Evolutionary conservation across 208 protist genomes (phyloP).

Genomic region (Wallacemonas rigidus): DNA sequence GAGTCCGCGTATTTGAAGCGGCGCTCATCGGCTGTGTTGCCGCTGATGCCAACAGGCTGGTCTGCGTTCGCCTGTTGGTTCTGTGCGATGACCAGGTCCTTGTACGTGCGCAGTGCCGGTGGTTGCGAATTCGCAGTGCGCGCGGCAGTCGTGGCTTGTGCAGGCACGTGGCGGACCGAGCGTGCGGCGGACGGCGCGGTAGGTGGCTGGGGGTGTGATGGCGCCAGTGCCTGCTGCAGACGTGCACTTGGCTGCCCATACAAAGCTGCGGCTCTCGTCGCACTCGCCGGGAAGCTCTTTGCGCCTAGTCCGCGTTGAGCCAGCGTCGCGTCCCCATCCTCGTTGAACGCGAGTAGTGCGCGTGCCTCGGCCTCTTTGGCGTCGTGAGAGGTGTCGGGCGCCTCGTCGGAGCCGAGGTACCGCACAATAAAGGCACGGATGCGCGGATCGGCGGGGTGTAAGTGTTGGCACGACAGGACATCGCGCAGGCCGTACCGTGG

Average conservation of each 20-base stretch:
- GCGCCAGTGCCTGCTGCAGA: conserved; percentile 10
- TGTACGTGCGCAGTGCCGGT: conserved; percentile 6
- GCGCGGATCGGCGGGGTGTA: conserved; percentile 57
- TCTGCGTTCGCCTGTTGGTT: neutral
- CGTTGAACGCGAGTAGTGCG: conserved; percentile 10
- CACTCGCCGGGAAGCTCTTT: conserved; percentile 1
- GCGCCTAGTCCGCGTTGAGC: neutral
- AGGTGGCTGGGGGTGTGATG: neutral
- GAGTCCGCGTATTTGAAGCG: neutral
- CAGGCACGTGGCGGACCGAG: neutral
- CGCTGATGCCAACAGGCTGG: neutral
- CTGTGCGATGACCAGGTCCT: conserved; percentile 13
- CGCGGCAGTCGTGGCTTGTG: neutral
- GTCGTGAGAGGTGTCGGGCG: conserved; percentile 21
- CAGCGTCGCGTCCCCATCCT: neutral
- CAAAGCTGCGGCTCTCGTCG: conserved; percentile 25
- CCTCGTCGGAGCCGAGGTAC: conserved; percentile 56
- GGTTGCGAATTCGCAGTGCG: neutral
- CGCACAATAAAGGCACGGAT: conserved; percentile 79
- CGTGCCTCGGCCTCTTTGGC: conserved; percentile 18
- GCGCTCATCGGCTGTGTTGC: neutral
- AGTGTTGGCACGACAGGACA: conserved; percentile 80
- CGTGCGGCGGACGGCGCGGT: neutral
- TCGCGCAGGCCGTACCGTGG: conserved; percentile 81
- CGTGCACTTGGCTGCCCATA: conserved; percentile 37